These are phyloP conservation scores for Senecio squalidus DNA, from an alignment of 140 eudicot genomes.

Conservation along the genomic window DNA sequence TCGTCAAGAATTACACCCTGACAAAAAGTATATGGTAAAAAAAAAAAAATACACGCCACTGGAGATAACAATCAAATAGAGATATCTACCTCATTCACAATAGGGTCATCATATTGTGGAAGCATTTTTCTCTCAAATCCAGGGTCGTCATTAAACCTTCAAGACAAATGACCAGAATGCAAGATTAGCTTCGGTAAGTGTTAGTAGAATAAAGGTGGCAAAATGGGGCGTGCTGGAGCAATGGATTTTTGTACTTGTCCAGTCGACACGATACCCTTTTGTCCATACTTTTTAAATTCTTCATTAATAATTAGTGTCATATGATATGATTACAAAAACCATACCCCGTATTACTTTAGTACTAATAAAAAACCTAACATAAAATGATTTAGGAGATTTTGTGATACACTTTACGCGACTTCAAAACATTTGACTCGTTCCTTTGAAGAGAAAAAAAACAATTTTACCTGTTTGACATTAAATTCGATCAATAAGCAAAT, in stretches of 20 bases:
- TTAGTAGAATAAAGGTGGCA: background rate
- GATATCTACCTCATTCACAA: constrained; percentile 64
- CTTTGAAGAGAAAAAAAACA: no score
- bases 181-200: constrained; percentile 10
- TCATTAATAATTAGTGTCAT: background rate
- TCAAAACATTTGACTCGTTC: background rate
- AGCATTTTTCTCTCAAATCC: constrained; percentile 77
- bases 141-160: constrained; percentile 75
- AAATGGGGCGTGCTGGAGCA: background rate
- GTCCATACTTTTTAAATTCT: background rate
- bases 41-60: background rate
- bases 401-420: constrained; percentile 1
- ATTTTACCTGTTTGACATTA: background rate
- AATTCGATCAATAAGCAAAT: background rate
- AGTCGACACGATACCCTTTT: background rate
- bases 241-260: background rate
- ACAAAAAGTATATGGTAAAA: constrained; percentile 11
- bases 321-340: no score
- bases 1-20: constrained; percentile 92
- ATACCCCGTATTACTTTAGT: no score
- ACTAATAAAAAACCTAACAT: no score
- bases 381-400: background rate
- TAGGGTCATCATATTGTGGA: constrained; percentile 94
- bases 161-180: constrained; percentile 11
- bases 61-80: constrained; percentile 4